A percentile compares a stretch with the other conserved stretches of the same genome.
phyloP scores from a whole-genome alignment of 805 yeast genomes.

The Yarrowia sp. region DNA sequence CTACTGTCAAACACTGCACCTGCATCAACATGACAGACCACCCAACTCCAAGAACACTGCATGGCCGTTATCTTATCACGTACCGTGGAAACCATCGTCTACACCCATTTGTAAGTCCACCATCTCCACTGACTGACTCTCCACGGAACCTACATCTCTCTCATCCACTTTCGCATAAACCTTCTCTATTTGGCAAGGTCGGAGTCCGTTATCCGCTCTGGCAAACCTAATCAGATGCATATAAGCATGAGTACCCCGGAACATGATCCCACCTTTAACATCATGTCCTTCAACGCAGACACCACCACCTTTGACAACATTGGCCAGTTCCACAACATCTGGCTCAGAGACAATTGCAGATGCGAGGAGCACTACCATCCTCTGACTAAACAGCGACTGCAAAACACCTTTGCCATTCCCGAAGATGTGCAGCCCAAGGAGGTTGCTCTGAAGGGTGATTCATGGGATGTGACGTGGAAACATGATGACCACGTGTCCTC shows the following conservation, averaged over 20 bases:
- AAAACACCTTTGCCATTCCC: conserved; percentile 51
- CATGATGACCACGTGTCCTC: conserved; percentile 43
- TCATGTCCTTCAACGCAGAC: background rate
- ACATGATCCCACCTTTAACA: too few relatives aligned
- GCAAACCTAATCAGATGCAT: conserved; percentile 7
- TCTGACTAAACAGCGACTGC: conserved; percentile 57
- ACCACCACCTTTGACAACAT: background rate
- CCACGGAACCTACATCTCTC: background rate
- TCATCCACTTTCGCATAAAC: background rate
- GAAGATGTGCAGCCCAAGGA: conserved; percentile 36
- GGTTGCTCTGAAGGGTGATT: conserved; percentile 30
- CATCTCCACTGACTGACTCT: background rate
- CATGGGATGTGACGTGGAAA: conserved; percentile 41
- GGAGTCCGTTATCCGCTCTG: conserved; percentile 2
- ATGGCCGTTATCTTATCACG: too few relatives aligned
- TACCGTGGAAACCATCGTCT: too few relatives aligned
- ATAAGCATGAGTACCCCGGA: background rate
- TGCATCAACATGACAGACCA: too few relatives aligned
- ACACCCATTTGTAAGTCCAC: too few relatives aligned
- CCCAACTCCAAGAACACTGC: too few relatives aligned
- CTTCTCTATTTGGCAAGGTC: background rate
- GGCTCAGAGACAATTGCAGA: conserved; percentile 67
- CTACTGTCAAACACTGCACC: too few relatives aligned
- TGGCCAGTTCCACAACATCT: conserved; percentile 43
- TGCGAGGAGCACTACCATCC: conserved; percentile 55